Conservation (phyloP, 306 rosid genomes). For the Medicago truncatula region MtrunA17r5.0-ANR NC_053042.1:20094501-20095000, state of each 20-base stretch:
- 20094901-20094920: constrained; percentile 61
- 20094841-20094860: constrained; percentile 77
- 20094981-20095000: constrained; percentile 78
- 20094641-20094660: constrained; percentile 80
- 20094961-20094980: constrained; percentile 58
- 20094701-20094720: constrained; percentile 78
- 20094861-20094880: constrained; percentile 82
- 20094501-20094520: constrained; percentile 93
- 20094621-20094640: constrained; percentile 84
- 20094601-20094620: constrained; percentile 81
- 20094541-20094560: constrained; percentile 75
- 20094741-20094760: constrained; percentile 90
- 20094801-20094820: constrained; percentile 86
- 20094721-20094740: constrained; percentile 70
- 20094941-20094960: constrained; percentile 76
- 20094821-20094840: constrained; percentile 93
- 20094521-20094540: constrained; percentile 78
- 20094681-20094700: constrained; percentile 91
- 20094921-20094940: constrained; percentile 86
- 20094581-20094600: constrained; percentile 88
- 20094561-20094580: constrained; percentile 84
- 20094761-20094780: constrained; percentile 64
- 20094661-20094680: constrained; percentile 92
- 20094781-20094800: constrained; percentile 77
- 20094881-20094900: constrained; percentile 76